A percentile compares a stretch with the other conserved stretches of the same genome.
These are phyloP conservation scores for Amaranthus hypochondriacus DNA, from an alignment of 148 eudicot genomes.

Conservation along the genomic window DNA sequence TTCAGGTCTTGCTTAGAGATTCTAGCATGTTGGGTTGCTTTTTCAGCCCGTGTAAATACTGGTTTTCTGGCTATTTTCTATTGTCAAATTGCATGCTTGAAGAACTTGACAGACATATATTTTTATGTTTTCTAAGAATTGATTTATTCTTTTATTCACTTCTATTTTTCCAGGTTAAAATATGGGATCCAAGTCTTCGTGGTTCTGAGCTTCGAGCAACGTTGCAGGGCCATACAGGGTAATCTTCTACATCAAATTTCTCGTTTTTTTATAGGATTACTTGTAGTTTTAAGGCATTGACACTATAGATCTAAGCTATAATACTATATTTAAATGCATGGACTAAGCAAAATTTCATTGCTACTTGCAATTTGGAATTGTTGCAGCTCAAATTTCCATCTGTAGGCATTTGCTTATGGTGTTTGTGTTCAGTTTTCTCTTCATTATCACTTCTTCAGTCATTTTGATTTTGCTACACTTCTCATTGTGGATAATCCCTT, in stretches of 20 bases:
- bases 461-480: too few species aligned
- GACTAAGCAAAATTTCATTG: too few species aligned
- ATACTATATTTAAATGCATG: too few species aligned
- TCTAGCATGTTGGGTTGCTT: not conserved
- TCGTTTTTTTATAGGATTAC: not conserved
- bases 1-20: not conserved
- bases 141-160: conserved; percentile 7
- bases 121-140: not conserved
- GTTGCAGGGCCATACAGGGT: conserved; percentile 96
- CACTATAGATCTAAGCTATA: not conserved
- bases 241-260: conserved; percentile 11
- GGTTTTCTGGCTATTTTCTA: not conserved
- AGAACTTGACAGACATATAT: not conserved
- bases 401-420: too few species aligned
- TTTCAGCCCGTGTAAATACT: not conserved
- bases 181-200: conserved; percentile 96
- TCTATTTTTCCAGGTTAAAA: conserved; percentile 59
- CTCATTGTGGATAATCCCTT: too few species aligned
- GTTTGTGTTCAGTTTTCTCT: too few species aligned
- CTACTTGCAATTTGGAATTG: too few species aligned
- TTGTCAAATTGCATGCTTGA: not conserved
- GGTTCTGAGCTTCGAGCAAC: conserved; percentile 96
- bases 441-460: too few species aligned
- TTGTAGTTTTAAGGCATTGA: not conserved
- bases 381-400: too few species aligned